A percentile compares a stretch with the other conserved stretches of the same genome.
Evolutionary conservation across 2,329 filamentous ascomycete species (phyloP).

Genomic region (Colletotrichum sp.): DNA sequence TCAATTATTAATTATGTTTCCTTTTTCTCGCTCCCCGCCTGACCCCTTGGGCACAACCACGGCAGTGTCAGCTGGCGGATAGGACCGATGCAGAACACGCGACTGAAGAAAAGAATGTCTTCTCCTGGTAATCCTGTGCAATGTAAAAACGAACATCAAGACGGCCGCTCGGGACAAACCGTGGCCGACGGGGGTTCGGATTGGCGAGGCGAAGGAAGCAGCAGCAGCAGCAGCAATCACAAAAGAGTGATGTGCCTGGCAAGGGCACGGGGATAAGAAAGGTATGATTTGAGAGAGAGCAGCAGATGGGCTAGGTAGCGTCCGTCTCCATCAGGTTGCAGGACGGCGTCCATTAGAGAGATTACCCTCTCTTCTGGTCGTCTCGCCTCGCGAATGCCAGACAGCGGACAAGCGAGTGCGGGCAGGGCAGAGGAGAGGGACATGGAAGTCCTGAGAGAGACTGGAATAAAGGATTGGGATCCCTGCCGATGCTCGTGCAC

Average conservation of each 20-base stretch:
- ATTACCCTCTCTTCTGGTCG: background rate
- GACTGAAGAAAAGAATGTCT: background rate
- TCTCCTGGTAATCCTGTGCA: background rate
- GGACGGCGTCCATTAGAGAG: conserved; percentile 2
- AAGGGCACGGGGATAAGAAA: background rate
- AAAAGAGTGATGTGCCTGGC: background rate
- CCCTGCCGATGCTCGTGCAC: conserved; percentile 18
- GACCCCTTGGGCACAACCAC: background rate
- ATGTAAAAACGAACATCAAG: background rate
- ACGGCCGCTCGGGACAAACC: background rate
- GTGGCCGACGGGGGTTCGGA: background rate
- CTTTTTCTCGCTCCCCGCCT: background rate
- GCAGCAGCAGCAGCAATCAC: background rate
- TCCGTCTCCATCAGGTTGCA: background rate
- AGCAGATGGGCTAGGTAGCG: background rate
- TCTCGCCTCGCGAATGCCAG: background rate
- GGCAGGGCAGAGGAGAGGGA: background rate
- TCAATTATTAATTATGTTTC: background rate
- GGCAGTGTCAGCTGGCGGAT: background rate
- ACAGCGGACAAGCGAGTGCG: background rate
- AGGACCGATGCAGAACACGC: background rate
- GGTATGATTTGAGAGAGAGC: background rate
- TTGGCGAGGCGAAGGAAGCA: background rate
- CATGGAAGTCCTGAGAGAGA: background rate
- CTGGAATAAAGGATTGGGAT: conserved; percentile 19